Evolutionary conservation across 2,329 filamentous ascomycete genomes (phyloP), one percentile per base, ranked within the genome.

Genomic region (Claviceps citrina): DNA sequence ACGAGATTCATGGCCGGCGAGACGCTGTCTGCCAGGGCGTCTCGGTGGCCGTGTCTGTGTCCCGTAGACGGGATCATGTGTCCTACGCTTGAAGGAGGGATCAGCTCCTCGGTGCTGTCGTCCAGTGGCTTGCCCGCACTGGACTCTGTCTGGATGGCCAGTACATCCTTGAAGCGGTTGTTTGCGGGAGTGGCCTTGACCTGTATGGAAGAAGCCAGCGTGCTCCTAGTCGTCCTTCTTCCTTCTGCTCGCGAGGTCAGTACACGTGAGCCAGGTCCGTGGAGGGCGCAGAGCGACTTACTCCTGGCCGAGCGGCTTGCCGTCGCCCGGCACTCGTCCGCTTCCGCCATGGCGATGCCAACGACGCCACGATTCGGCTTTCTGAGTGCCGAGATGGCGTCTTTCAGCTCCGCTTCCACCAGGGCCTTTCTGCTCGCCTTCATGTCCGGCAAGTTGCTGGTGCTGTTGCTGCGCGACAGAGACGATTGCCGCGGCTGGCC

Each of bases 351-450:
- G 28, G 75, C 70, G 49, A 76, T 78, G 25, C 76, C 76, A 10
- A 78, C 80, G 31, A 81, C 66, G 18, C 74, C 70, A 34, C 84
- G 73, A 51, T 89, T 86, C 1, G 84, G 84, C 57, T 78, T 84
- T 54, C 81, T 78, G 31, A 89, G 57, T 8, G 77, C 71, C 5
- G 72, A 73, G 37, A 91, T 87, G 7, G 84, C 84, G 43, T 84
- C 73, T 47, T 76, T 73, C 26, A 89, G 59, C 51, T 86, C 78
- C 22, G 77, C 73, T 36, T 84, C 76, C 2, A 84, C 68, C 18
- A 71, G 60, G 3, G 76, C 78, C 52, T 80, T 79, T 55, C 75
- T 81, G 49, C 65, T 74, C 25, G 72, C 66, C 56, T 73, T 83
- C 1, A 62, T 55, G 41, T 77, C 73, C 2, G 68, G 67, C 24